Evolutionary conservation across 257 asterid species (phyloP).

Genomic region (Plectranthus barbatus): DNA sequence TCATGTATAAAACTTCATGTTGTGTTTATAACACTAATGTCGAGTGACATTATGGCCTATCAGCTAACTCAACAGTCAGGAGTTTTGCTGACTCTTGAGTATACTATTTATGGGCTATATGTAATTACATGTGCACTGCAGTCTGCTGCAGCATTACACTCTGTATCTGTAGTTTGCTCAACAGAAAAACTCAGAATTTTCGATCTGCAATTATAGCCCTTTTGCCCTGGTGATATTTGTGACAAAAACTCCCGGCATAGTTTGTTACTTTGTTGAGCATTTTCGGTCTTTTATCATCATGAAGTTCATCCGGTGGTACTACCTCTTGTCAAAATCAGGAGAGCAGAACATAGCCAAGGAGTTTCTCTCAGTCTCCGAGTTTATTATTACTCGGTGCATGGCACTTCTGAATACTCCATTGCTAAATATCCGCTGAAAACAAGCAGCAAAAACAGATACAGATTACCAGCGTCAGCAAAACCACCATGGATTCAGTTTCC

Average conservation of each 20-base stretch:
- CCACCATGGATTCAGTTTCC: neutral
- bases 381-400: constrained; percentile 51
- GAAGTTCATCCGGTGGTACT: constrained; percentile 45
- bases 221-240: constrained; percentile 39
- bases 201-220: constrained; percentile 43
- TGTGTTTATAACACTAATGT: neutral
- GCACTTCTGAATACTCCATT: constrained; percentile 54
- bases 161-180: neutral
- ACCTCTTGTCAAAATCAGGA: constrained; percentile 41
- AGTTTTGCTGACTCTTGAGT: neutral
- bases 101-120: neutral
- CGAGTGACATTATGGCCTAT: neutral
- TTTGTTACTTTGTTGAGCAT: constrained; percentile 29
- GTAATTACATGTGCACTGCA: neutral
- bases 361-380: constrained; percentile 39
- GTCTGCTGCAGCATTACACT: neutral
- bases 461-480: neutral
- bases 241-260: constrained; percentile 20
- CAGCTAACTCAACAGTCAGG: neutral
- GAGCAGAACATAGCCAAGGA: constrained; percentile 37
- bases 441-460: neutral
- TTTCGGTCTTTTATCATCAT: constrained; percentile 32
- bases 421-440: constrained; percentile 46
- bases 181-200: constrained; percentile 12
- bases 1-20: neutral